A percentile compares a stretch with the other conserved stretches of the same genome.
phyloP scores from a whole-genome alignment of 257 asterid genomes.

The Nyctanthes arbortristis region DNA sequence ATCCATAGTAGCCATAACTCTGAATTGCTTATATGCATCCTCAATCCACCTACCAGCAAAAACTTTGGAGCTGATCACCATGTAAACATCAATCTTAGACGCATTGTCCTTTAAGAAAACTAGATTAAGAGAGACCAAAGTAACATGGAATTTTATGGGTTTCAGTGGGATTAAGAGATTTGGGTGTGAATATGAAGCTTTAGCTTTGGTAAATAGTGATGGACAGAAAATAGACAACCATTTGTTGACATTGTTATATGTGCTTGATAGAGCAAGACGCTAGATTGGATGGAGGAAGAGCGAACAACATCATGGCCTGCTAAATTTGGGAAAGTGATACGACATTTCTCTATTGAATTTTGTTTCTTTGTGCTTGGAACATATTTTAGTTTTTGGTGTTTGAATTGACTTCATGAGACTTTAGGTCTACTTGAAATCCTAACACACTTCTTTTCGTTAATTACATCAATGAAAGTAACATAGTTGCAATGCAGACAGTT shows the following conservation, averaged over 20 bases:
- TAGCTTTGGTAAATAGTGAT: constrained; percentile 45
- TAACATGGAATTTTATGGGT: constrained; percentile 45
- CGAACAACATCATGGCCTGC: no score
- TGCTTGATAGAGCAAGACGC: constrained; percentile 56
- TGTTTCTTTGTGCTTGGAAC: no score
- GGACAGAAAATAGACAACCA: constrained; percentile 52
- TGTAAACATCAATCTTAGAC: constrained; percentile 63
- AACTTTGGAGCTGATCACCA: constrained; percentile 49
- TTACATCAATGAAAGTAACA: no score
- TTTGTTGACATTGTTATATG: constrained; percentile 58
- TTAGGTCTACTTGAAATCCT: no score
- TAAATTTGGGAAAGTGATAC: no score
- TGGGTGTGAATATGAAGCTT: constrained; percentile 41
- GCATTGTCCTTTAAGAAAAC: no score
- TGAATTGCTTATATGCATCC: constrained; percentile 42
- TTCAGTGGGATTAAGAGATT: constrained; percentile 38
- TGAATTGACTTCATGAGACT: no score
- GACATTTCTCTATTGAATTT: no score
- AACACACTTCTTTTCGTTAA: no score
- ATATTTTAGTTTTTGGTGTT: no score
- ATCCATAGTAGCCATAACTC: constrained; percentile 58
- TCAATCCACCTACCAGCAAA: constrained; percentile 52
- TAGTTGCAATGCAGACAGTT: no score
- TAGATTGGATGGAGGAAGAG: no score
- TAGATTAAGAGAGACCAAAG: constrained; percentile 36